Conservation (phyloP, 805 yeast species). For the Starmerella gropengiesseri region DNA sequence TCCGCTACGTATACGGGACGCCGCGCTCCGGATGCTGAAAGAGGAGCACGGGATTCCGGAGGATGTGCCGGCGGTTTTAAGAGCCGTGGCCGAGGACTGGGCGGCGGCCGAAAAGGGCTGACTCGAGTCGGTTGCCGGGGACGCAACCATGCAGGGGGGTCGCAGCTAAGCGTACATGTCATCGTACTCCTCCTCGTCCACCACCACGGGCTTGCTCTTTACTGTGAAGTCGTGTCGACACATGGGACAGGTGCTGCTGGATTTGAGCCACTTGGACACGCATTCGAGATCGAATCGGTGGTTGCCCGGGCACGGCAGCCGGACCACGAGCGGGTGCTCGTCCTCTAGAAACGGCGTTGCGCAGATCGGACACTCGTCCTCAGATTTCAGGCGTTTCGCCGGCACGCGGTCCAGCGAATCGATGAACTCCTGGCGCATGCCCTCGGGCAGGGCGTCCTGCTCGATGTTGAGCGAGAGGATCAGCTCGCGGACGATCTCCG, state of each 20-base stretch:
- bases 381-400: constrained; percentile 31
- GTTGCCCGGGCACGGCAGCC: constrained; percentile 51
- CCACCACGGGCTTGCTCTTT: constrained; percentile 34
- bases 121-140: too few species aligned
- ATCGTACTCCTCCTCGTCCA: constrained; percentile 54
- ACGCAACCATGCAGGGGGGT: too few species aligned
- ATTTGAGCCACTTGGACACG: constrained; percentile 76
- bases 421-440: constrained; percentile 45
- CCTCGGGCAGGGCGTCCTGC: constrained; percentile 8
- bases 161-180: constrained; percentile 65
- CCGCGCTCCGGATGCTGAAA: constrained; percentile 60
- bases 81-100: constrained; percentile 6
- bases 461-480: background rate
- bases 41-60: constrained; percentile 14
- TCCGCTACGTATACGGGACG: constrained; percentile 68
- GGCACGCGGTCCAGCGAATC: constrained; percentile 69
- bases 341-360: constrained; percentile 62
- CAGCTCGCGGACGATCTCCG: constrained; percentile 6
- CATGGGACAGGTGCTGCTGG: constrained; percentile 57
- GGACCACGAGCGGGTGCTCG: constrained; percentile 66
- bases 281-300: constrained; percentile 86
- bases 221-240: constrained; percentile 62
- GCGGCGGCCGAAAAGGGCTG: too few species aligned
- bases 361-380: constrained; percentile 75
- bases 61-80: constrained; percentile 4